Conservation (phyloP, 306 rosid genomes). For the Senna tora region DNA sequence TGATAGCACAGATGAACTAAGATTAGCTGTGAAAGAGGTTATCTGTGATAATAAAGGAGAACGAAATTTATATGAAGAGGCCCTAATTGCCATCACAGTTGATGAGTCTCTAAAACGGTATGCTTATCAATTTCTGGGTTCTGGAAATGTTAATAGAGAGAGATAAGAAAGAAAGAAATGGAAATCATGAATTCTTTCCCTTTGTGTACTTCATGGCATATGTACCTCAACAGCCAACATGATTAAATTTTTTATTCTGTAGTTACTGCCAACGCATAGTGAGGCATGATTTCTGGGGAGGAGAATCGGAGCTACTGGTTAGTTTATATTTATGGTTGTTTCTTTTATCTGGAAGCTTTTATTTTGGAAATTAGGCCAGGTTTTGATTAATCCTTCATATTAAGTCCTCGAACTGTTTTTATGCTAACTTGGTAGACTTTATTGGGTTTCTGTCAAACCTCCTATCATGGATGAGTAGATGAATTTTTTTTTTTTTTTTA, state of each 20-base stretch:
- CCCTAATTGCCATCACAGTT: constrained; percentile 82
- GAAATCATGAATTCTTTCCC: constrained; percentile 23
- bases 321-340: constrained; percentile 38
- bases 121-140: constrained; percentile 13
- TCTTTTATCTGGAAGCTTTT: constrained; percentile 1
- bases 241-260: constrained; percentile 36
- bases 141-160: constrained; percentile 21
- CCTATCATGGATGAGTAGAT: not conserved
- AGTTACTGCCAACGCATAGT: constrained; percentile 89
- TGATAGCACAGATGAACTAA: constrained; percentile 70
- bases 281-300: constrained; percentile 94
- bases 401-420: not conserved
- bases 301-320: constrained; percentile 95
- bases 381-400: constrained; percentile 6
- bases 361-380: not conserved
- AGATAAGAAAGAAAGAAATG: not conserved
- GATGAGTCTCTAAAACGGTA: constrained; percentile 85
- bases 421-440: constrained; percentile 6
- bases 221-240: not conserved
- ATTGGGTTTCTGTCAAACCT: constrained; percentile 5
- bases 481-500: too few relatives aligned
- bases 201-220: not conserved
- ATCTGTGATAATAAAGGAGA: constrained; percentile 73
- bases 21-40: constrained; percentile 90
- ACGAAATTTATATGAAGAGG: constrained; percentile 70